These are phyloP conservation scores for Aspergillus steynii DNA, from an alignment of 495 filamentous ascomycete genomes.

Conservation along the genomic window DNA sequence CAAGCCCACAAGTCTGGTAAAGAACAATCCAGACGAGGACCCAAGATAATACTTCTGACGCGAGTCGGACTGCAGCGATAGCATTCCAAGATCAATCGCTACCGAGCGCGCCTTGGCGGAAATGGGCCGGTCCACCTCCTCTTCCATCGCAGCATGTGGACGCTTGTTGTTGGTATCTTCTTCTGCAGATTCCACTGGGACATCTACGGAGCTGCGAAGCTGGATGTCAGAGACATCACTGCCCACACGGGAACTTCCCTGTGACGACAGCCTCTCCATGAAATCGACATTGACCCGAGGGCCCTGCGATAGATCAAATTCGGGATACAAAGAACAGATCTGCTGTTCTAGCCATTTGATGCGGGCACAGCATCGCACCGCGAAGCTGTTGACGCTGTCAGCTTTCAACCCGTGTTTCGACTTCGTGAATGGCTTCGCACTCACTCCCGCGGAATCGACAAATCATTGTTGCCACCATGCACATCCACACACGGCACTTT, in stretches of 20 bases:
- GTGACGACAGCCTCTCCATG: conserved; percentile 3
- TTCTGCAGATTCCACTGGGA: no score
- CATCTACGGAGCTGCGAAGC: no score
- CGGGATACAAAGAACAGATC: conserved; percentile 15
- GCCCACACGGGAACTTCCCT: not conserved
- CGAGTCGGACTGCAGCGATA: conserved; percentile 27
- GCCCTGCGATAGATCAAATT: conserved; percentile 22
- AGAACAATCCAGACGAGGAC: conserved; percentile 26
- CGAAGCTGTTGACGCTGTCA: conserved; percentile 13
- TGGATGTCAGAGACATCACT: no score
- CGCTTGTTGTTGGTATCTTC: conserved; percentile 11
- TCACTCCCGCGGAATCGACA: conserved; percentile 26
- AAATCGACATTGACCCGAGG: conserved; percentile 16
- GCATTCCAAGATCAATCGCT: conserved; percentile 28
- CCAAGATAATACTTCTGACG: conserved; percentile 28
- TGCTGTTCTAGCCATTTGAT: conserved; percentile 27
- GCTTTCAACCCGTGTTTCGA: no score
- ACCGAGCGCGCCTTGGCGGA: conserved; percentile 27
- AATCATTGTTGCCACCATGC: conserved; percentile 24
- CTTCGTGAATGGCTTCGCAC: not conserved
- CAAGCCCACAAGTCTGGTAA: conserved; percentile 23
- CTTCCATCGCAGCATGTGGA: conserved; percentile 17
- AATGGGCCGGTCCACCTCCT: conserved; percentile 15
- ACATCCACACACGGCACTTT: conserved; percentile 25
- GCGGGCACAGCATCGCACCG: conserved; percentile 20